Percentiles rank a stretch among this genome's conserved stretches.
These are phyloP conservation scores for Wallacemonas sp. DNA, from an alignment of 208 protist genomes.

Conservation along the genomic window DNA sequence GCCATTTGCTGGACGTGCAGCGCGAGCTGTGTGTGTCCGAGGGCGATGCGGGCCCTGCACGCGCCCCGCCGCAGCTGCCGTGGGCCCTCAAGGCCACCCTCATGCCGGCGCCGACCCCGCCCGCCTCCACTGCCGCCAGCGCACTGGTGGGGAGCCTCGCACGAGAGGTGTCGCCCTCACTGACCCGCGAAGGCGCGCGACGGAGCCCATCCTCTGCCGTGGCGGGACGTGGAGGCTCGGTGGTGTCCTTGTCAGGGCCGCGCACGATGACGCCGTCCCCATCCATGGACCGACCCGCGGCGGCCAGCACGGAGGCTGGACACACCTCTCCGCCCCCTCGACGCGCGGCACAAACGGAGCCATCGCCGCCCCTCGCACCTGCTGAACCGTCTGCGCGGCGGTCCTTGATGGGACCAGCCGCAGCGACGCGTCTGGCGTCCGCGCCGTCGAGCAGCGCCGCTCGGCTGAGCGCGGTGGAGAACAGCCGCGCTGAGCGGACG, in stretches of 20 bases:
- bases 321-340: no score
- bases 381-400: no score
- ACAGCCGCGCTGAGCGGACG: not conserved
- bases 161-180: no score
- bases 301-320: no score
- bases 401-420: no score
- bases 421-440: no score
- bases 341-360: no score
- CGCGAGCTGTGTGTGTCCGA: conserved; percentile 28
- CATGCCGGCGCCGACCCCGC: not conserved
- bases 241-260: not conserved
- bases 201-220: no score
- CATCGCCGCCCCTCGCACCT: no score
- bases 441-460: not conserved
- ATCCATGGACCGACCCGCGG: no score
- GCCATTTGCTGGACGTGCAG: conserved; percentile 33
- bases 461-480: conserved; percentile 6
- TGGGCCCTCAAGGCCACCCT: conserved; percentile 7
- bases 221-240: not conserved
- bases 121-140: not conserved
- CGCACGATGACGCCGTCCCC: not conserved
- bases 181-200: no score
- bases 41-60: not conserved
- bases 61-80: conserved; percentile 5
- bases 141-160: no score